Base-by-base conservation (phyloP, 192 early-diverging fungal species). In the Glomus cerebriforme region DNA sequence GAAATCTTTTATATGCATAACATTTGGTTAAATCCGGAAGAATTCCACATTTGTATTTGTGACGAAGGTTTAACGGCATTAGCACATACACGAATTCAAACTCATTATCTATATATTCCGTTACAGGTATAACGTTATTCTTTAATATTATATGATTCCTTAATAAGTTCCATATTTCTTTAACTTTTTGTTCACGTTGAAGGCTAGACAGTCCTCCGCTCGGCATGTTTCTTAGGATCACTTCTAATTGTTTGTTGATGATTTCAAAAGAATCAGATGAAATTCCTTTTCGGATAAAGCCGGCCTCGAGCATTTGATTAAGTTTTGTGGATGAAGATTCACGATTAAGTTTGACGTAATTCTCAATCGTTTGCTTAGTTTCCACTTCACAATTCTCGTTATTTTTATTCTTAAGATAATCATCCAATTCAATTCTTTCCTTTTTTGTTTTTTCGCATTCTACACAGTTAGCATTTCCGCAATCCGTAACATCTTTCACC, bases 241-340 rank as follows among this genome's bases (percentile, higher is more conserved):
- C 35, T n/a, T 66, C 59, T 27, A 78, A 26, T 7, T 24, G 43
- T 0, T 34, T 37, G 19, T 49, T 78, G 31, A 78, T 78, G 4
- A 69, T 37, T 34, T 67, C 34, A 31, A 78, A 26, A 69, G 26
- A 78, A 17, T 78, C 65, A 9, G 68, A 60, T 66, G 60, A 47
- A 78, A 32, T 15, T 9, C 68, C 68, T 66, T 78, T 66, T 35
- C 59, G 31, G 22, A 78, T 70, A 26, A 78, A 31, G 19, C 17
- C 6, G 13, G 77, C 77, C n/a, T 78, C 77, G 8, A 78, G 27
- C 34, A 49, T 78, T n/a, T 78, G 76, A 17, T 29, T 65, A 47
- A 78, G 76, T 62, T 29, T 65, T 64, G 47, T 66, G 15, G 12
- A 35, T 27, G 76, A 35, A 29, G 63, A 65, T n/a, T 78, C 17